Conservation (phyloP, 176 grass and related monocot genomes). For the Guadua angustifolia region DNA sequence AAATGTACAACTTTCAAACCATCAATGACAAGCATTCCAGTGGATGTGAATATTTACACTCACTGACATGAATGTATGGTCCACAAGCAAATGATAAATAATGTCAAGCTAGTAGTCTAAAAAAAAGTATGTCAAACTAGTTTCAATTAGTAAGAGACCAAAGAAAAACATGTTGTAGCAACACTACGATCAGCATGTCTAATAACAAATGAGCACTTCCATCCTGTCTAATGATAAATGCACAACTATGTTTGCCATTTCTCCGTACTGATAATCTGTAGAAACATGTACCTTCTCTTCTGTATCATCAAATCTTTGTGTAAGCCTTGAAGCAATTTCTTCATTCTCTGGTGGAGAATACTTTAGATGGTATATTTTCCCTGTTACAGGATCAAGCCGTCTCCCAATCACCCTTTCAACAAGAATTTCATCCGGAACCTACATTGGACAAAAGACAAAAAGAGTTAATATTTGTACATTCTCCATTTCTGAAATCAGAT, state of each 20-base stretch:
- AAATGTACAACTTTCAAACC: neutral
- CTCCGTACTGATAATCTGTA: slow-evolving; percentile 12
- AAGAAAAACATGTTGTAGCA: neutral
- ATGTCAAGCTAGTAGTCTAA: neutral
- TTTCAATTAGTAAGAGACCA: neutral
- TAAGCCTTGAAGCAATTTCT: slow-evolving; percentile 90
- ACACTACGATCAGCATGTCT: neutral
- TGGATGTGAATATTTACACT: neutral
- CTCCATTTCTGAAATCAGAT: slow-evolving; percentile 4
- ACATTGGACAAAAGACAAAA: neutral
- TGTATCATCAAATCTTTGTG: slow-evolving; percentile 91
- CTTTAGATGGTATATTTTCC: slow-evolving; percentile 95
- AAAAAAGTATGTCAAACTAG: slow-evolving; percentile 2
- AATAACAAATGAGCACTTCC: slow-evolving; percentile 27
- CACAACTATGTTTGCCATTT: neutral
- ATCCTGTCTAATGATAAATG: slow-evolving; percentile 14
- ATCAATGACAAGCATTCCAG: neutral
- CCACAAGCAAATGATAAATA: neutral
- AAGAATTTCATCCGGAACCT: slow-evolving; percentile 86
- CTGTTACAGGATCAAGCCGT: slow-evolving; percentile 83
- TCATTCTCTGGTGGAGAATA: slow-evolving; percentile 97
- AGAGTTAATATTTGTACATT: slow-evolving; percentile 12
- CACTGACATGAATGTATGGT: neutral
- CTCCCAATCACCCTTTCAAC: slow-evolving; percentile 96
- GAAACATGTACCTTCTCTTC: slow-evolving; percentile 85